Evolutionary conservation across 164 flowering plant genomes (phyloP).

Genomic region (Platanus orientalis): DNA sequence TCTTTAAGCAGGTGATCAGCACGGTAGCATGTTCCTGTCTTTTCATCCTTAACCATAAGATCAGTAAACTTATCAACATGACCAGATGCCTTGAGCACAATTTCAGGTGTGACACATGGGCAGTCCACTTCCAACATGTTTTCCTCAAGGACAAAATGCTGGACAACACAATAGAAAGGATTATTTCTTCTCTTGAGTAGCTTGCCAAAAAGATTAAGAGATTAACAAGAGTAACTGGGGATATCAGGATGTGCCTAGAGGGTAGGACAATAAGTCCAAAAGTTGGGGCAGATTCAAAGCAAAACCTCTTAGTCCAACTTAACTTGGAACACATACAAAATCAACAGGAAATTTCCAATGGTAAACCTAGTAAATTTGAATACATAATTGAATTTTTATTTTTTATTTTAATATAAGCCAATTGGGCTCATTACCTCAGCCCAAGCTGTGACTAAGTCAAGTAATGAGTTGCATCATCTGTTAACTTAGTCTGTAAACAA

Average conservation of each 20-base stretch:
- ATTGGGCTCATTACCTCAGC: too few relatives aligned
- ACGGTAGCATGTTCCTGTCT: conserved; percentile 84
- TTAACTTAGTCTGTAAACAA: too few relatives aligned
- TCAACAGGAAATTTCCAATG: neutral
- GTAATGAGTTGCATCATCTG: too few relatives aligned
- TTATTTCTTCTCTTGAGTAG: neutral
- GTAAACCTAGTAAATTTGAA: neutral
- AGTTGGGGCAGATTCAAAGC: neutral
- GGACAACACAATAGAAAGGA: conserved; percentile 10
- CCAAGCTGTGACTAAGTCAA: too few relatives aligned
- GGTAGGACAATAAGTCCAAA: neutral
- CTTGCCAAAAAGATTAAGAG: too few relatives aligned
- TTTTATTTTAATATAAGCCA: too few relatives aligned
- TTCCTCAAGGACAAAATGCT: conserved; percentile 96
- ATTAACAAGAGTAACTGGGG: neutral
- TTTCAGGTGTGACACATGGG: conserved; percentile 95
- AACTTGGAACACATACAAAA: neutral
- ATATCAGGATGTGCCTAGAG: neutral
- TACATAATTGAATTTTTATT: too few relatives aligned
- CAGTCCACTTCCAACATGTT: conserved; percentile 97
- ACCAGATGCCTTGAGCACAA: conserved; percentile 95
- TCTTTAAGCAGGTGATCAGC: conserved; percentile 96
- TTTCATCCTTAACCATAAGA: conserved; percentile 97
- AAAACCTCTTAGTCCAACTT: neutral
- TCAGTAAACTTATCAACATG: conserved; percentile 98